Base-by-base conservation (phyloP, 2,329 filamentous ascomycete genomes). In the Daldinia sp. region DNA sequence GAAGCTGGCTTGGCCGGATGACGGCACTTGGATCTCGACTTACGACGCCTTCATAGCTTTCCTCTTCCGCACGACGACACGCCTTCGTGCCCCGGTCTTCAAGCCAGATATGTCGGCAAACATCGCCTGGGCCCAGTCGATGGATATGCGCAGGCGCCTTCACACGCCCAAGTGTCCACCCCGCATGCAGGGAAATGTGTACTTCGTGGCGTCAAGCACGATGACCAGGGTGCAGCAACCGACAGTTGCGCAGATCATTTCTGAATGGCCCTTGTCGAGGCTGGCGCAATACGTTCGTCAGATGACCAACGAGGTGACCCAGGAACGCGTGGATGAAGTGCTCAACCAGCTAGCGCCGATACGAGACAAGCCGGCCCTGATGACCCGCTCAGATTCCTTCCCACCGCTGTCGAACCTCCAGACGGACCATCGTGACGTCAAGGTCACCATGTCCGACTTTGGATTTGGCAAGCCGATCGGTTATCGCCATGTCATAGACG, bases 21-120 rank as follows among this genome's bases (percentile, higher is more conserved):
- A 72, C 0, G 79, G 77, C 6, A 73, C 74, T 10, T 83, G 82
- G 81, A 78, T 85, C 37, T 84, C 82, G 3, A 84, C 81, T 1
- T 84, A 83, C 67, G 83, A 84, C 56, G 81, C 82, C n/a, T 78
- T 81, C 62, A 76, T 77, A 1, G 82, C 82, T 9, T 79, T 80
- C 44, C 75, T 84, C 7, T 83, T 82, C 81, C 80, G 82, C 1
- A 73, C 73, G 3, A 62, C 83, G 0, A 76, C 80, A 1, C 75
- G 77, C 2, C 72, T 81, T 3, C 78, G 82, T 9, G 77, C 77
- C 0, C 74, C 74, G 0, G 28, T 81, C 0, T 82, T 79, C 69
- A 76, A 80, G 0, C 69, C 76, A 0, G 55, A 60, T 4, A 46
- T 26, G 56, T 61, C 61, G 3, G 77, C 79, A 33, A 72, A 76